A percentile compares a stretch with the other conserved stretches of the same genome.
Conservation (phyloP, 1,284 basidiomycete genomes). For the Cystobasidium sp. region DNA sequence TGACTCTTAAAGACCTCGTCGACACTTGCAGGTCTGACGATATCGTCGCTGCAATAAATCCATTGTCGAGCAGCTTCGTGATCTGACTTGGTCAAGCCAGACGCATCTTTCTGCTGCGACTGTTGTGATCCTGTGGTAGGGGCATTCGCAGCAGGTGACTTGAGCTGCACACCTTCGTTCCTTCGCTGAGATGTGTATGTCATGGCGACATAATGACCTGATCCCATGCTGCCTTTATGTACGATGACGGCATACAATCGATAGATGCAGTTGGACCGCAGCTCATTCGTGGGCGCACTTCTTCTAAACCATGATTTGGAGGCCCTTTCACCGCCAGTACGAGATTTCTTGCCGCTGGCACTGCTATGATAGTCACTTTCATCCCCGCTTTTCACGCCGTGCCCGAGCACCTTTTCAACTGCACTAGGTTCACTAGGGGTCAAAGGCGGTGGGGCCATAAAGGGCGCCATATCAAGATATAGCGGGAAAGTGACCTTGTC, state of each 20-base stretch:
- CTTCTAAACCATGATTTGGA: constrained; percentile 55
- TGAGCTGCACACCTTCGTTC: constrained; percentile 51
- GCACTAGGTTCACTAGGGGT: constrained; percentile 57
- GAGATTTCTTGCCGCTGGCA: constrained; percentile 57
- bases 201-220: constrained; percentile 83
- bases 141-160: neutral
- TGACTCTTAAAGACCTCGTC: constrained; percentile 87
- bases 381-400: constrained; percentile 51
- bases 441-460: constrained; percentile 68
- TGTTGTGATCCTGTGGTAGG: neutral
- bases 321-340: constrained; percentile 64
- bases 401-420: constrained; percentile 54
- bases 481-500: constrained; percentile 87
- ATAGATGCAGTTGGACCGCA: constrained; percentile 50
- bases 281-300: constrained; percentile 49
- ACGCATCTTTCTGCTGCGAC: constrained; percentile 1
- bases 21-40: constrained; percentile 74
- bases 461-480: constrained; percentile 79
- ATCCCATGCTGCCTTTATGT: constrained; percentile 87
- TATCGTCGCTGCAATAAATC: constrained; percentile 82
- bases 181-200: constrained; percentile 41
- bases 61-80: constrained; percentile 65
- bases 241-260: constrained; percentile 73
- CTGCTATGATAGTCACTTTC: constrained; percentile 63
- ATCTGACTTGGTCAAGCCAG: constrained; percentile 41